Conservation (phyloP, 2,329 filamentous ascomycete genomes). For the Thermothelomyces thermophilus region DNA sequence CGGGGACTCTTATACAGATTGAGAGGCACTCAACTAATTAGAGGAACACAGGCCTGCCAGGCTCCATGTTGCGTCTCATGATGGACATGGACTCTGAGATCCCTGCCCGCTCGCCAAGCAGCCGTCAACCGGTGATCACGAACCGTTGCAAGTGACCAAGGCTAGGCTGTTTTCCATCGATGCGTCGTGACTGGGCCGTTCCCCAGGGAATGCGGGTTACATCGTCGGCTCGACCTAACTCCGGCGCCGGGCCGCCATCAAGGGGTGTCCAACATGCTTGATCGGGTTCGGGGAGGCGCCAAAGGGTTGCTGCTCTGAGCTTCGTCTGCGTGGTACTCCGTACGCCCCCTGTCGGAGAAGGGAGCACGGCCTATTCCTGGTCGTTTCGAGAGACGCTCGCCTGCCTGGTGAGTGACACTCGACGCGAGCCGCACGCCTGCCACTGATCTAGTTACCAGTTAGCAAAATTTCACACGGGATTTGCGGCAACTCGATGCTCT, state of each 20-base stretch:
- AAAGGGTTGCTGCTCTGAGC: conserved; percentile 8
- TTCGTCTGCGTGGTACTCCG: too few species aligned
- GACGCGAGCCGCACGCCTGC: background rate
- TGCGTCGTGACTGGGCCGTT: conserved; percentile 10
- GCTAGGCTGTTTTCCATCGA: conserved; percentile 6
- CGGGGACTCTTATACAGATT: conserved; percentile 17
- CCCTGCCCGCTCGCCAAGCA: conserved; percentile 11
- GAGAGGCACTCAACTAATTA: background rate
- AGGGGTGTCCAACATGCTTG: conserved; percentile 13
- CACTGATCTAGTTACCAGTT: background rate
- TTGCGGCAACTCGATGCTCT: background rate
- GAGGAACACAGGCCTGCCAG: conserved; percentile 2
- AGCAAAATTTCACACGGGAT: background rate
- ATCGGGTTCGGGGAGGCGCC: background rate
- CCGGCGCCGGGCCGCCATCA: conserved; percentile 24
- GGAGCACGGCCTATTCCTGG: conserved; percentile 9
- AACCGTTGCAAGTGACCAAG: conserved; percentile 4
- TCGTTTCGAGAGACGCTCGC: conserved; percentile 18
- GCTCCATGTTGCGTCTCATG: conserved; percentile 19
- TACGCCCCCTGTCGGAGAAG: too few species aligned
- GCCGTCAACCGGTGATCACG: conserved; percentile 17
- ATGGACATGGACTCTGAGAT: conserved; percentile 18
- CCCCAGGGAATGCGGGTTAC: conserved; percentile 15
- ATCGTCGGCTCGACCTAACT: conserved; percentile 22
- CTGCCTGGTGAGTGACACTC: conserved; percentile 6